Percentiles rank a stretch among this genome's conserved stretches.
phyloP scores from a whole-genome alignment of 345 rosid species.

The Aegle marmelos region DNA sequence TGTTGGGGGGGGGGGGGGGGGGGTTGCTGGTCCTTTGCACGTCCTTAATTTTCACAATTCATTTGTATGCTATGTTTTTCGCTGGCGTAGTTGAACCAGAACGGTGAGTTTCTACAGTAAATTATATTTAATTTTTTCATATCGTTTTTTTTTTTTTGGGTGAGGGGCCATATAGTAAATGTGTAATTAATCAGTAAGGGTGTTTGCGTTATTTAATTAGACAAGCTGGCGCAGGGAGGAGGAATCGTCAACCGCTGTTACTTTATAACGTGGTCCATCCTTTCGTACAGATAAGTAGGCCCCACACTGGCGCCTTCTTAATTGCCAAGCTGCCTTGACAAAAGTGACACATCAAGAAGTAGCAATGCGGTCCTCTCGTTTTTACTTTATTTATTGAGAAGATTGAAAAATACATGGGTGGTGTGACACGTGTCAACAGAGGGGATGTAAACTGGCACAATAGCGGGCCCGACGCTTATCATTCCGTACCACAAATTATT shows the following conservation, averaged over 20 bases:
- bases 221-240: not conserved
- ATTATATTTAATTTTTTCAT: too few relatives aligned
- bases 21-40: too few relatives aligned
- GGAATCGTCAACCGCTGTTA: too few relatives aligned
- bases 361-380: not conserved
- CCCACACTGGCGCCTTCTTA: not conserved
- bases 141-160: too few relatives aligned
- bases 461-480: not conserved
- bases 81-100: not conserved
- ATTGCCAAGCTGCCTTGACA: not conserved
- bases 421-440: not conserved
- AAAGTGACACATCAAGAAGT: not conserved
- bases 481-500: constrained; percentile 11
- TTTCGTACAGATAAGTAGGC: not conserved
- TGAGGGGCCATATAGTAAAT: too few relatives aligned
- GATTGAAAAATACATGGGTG: not conserved
- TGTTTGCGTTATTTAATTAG: too few relatives aligned
- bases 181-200: too few relatives aligned
- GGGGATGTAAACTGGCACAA: not conserved
- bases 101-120: not conserved
- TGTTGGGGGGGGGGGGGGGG: too few relatives aligned
- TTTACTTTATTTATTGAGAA: too few relatives aligned
- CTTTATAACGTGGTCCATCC: not conserved
- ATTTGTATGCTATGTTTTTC: not conserved
- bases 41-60: not conserved